These are phyloP conservation scores for Suillus alpinus DNA, from an alignment of 768 basidiomycete species.

Conservation along the genomic window DNA sequence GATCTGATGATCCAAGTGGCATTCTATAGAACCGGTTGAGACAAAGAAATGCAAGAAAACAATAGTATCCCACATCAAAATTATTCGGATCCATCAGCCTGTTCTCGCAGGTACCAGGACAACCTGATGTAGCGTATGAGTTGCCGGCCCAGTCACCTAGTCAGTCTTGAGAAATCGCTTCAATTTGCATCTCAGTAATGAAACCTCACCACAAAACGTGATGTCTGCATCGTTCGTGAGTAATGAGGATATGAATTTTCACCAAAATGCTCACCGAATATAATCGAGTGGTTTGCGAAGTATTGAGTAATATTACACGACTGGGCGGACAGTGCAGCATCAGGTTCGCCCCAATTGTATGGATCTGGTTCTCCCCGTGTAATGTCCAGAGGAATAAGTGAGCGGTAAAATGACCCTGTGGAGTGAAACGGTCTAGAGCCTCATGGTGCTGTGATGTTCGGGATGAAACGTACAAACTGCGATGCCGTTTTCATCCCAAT, in stretches of 20 bases:
- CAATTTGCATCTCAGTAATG: not conserved
- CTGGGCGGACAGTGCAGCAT: slow-evolving; percentile 52
- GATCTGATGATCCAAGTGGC: slow-evolving; percentile 80
- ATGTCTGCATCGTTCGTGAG: slow-evolving; percentile 51
- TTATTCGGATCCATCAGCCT: slow-evolving; percentile 65
- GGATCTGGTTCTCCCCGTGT: slow-evolving; percentile 59
- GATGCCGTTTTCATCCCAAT: slow-evolving; percentile 79
- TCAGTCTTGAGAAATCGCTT: slow-evolving; percentile 7
- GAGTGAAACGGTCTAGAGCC: slow-evolving; percentile 6
- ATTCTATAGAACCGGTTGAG: slow-evolving; percentile 44
- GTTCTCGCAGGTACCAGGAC: slow-evolving; percentile 70
- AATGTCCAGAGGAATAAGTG: slow-evolving; percentile 70
- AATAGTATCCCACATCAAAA: slow-evolving; percentile 53
- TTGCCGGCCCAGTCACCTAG: slow-evolving; percentile 84
- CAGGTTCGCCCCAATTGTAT: slow-evolving; percentile 64
- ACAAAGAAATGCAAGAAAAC: slow-evolving; percentile 1
- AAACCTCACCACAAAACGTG: slow-evolving; percentile 68
- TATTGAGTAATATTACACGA: slow-evolving; percentile 56
- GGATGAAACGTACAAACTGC: slow-evolving; percentile 60
- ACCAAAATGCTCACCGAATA: slow-evolving; percentile 57
- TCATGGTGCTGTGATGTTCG: not conserved
- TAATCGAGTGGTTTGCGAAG: slow-evolving; percentile 68
- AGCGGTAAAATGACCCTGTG: slow-evolving; percentile 80
- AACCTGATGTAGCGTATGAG: slow-evolving; percentile 68
- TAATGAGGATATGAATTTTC: slow-evolving; percentile 1